Conservation (phyloP, 2,329 filamentous ascomycete species). For the Fusarium tjaetaba region DNA sequence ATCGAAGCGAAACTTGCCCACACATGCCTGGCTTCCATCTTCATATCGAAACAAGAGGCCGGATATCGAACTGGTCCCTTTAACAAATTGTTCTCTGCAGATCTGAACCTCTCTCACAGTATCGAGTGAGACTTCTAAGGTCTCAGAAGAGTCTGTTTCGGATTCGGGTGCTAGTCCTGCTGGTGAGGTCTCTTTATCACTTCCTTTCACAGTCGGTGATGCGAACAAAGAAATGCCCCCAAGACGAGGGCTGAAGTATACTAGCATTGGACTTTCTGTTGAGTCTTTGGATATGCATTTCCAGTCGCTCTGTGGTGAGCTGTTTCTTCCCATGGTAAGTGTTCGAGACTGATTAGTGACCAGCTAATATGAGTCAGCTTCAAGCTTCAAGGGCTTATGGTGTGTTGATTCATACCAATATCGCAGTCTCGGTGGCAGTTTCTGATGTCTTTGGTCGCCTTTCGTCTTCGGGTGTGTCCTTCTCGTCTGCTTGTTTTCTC, state of each 20-base stretch:
- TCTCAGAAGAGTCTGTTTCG: background rate
- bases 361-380: conserved; percentile 16
- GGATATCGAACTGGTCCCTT: background rate
- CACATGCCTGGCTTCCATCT: background rate
- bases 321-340: background rate
- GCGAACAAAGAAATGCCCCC: conserved; percentile 5
- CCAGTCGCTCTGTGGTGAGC: background rate
- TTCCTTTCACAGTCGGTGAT: background rate
- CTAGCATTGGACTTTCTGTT: background rate
- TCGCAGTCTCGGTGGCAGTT: background rate
- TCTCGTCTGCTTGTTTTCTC: background rate
- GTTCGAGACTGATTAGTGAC: conserved; percentile 15
- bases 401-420: no score
- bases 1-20: conserved; percentile 13
- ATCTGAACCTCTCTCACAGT: background rate
- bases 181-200: background rate
- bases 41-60: background rate
- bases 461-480: background rate
- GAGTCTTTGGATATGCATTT: conserved; percentile 3
- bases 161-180: background rate
- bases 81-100: background rate
- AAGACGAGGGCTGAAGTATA: background rate
- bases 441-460: background rate
- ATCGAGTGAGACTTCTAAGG: background rate
- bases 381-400: background rate